Conservation (phyloP, 2,329 filamentous ascomycete species). For the Paradendryphiella salina region DNA sequence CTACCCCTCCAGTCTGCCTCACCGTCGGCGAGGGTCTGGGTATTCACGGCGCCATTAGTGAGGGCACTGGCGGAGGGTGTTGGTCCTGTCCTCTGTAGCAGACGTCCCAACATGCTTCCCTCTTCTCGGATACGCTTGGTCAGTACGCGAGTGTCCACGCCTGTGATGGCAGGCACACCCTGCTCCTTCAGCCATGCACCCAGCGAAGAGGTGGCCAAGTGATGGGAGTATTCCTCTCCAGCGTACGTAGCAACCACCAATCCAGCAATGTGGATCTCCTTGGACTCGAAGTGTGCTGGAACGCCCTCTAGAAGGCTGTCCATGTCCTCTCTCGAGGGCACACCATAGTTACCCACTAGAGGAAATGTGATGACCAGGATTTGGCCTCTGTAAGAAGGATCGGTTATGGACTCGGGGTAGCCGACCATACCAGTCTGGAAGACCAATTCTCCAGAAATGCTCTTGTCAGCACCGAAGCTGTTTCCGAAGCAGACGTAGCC, state of each 20-base stretch:
- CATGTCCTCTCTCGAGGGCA: slow-evolving; percentile 81
- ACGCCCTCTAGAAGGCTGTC: slow-evolving; percentile 84
- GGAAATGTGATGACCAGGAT: slow-evolving; percentile 97
- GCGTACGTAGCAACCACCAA: slow-evolving; percentile 89
- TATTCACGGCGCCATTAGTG: slow-evolving; percentile 47
- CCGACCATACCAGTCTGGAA: slow-evolving; percentile 99
- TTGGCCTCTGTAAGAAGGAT: slow-evolving; percentile 86
- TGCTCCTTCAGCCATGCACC: slow-evolving; percentile 97
- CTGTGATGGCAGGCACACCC: slow-evolving; percentile 89
- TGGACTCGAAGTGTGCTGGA: slow-evolving; percentile 90
- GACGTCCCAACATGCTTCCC: slow-evolving; percentile 92
- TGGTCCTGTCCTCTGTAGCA: slow-evolving; percentile 70
- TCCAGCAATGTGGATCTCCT: slow-evolving; percentile 89
- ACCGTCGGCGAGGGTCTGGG: slow-evolving; percentile 40
- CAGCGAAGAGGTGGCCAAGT: slow-evolving; percentile 85
- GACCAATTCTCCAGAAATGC: slow-evolving; percentile 92
- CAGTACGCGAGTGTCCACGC: slow-evolving; percentile 88
- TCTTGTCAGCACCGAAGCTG: slow-evolving; percentile 95
- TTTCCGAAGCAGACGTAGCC: slow-evolving; percentile 89
- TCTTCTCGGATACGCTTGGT: slow-evolving; percentile 93
- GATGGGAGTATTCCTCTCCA: slow-evolving; percentile 94
- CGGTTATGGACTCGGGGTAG: slow-evolving; percentile 91
- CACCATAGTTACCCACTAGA: slow-evolving; percentile 95
- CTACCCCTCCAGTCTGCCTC: slow-evolving; percentile 53
- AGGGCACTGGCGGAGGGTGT: slow-evolving; percentile 33